Evolutionary conservation across 2,329 filamentous ascomycete species (phyloP).

Genomic region (Didymella pinodella): DNA sequence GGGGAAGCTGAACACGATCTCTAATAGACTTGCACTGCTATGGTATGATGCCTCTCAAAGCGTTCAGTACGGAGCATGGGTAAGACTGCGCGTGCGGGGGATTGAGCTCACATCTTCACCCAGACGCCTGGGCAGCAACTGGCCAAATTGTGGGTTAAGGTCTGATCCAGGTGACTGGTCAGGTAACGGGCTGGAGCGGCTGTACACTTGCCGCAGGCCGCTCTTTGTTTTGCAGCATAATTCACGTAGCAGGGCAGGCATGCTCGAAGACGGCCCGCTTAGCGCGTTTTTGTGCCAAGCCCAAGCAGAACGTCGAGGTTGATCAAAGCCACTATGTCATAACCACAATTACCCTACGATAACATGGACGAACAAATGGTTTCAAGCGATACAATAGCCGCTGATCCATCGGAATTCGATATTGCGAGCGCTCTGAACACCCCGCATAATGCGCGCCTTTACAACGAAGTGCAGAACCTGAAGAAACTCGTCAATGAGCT

Average conservation of each 20-base stretch:
- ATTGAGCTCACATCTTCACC: background rate
- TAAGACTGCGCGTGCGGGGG: background rate
- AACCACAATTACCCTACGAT: constrained; percentile 1
- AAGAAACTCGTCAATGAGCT: constrained; percentile 44
- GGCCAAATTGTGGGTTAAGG: background rate
- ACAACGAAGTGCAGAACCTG: constrained; percentile 44
- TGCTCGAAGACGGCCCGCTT: background rate
- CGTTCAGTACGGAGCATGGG: background rate
- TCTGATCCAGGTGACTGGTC: background rate
- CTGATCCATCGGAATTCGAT: constrained; percentile 33
- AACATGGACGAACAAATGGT: constrained; percentile 23
- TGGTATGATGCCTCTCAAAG: background rate
- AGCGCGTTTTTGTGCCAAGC: constrained; percentile 2
- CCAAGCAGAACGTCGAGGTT: background rate
- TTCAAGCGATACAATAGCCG: constrained; percentile 20
- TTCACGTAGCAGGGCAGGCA: background rate
- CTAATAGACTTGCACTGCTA: background rate
- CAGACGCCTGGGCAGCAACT: background rate
- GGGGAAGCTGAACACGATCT: background rate
- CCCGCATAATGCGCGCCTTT: constrained; percentile 41
- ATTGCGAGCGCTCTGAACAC: constrained; percentile 40
- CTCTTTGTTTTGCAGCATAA: background rate
- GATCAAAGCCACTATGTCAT: constrained; percentile 5
- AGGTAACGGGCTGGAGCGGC: background rate
- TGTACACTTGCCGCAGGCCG: background rate